These are phyloP conservation scores for Claviceps monticola DNA, from an alignment of 2,329 filamentous ascomycete species.

Conservation along the genomic window DNA sequence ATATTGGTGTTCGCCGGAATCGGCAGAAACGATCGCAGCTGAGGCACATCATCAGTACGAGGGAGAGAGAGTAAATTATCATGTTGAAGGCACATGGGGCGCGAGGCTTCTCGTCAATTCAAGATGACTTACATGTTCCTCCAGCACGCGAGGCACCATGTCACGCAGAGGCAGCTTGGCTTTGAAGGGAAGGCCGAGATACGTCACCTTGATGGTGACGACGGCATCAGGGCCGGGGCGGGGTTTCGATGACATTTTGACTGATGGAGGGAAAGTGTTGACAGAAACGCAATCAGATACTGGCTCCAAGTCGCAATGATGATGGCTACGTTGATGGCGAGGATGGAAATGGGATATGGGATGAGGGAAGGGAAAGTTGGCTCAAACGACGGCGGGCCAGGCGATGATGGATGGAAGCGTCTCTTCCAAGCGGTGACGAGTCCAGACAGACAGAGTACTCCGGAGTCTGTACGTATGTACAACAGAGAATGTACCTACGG, in stretches of 20 bases:
- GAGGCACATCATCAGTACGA: background rate
- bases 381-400: background rate
- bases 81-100: background rate
- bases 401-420: background rate
- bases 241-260: slow-evolving; percentile 16
- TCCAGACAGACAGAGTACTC: background rate
- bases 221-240: slow-evolving; percentile 15
- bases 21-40: slow-evolving; percentile 24
- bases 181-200: slow-evolving; percentile 61
- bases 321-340: background rate
- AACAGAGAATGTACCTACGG: no score
- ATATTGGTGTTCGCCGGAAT: slow-evolving; percentile 24
- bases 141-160: slow-evolving; percentile 58
- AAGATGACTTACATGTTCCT: slow-evolving; percentile 60
- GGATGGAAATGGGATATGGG: background rate
- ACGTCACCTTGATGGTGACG: slow-evolving; percentile 75
- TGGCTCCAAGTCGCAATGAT: background rate
- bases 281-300: background rate
- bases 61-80: no score
- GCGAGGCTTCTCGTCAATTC: background rate
- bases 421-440: slow-evolving; percentile 1
- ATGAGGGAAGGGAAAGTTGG: background rate
- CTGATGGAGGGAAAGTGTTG: background rate
- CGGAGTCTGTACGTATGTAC: no score
- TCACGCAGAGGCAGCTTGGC: slow-evolving; percentile 86